A percentile compares a stretch with the other conserved stretches of the same genome.
These are phyloP conservation scores for Dryadomyces quercivorus DNA, from an alignment of 2,329 filamentous ascomycete genomes.

Conservation along the genomic window DNA sequence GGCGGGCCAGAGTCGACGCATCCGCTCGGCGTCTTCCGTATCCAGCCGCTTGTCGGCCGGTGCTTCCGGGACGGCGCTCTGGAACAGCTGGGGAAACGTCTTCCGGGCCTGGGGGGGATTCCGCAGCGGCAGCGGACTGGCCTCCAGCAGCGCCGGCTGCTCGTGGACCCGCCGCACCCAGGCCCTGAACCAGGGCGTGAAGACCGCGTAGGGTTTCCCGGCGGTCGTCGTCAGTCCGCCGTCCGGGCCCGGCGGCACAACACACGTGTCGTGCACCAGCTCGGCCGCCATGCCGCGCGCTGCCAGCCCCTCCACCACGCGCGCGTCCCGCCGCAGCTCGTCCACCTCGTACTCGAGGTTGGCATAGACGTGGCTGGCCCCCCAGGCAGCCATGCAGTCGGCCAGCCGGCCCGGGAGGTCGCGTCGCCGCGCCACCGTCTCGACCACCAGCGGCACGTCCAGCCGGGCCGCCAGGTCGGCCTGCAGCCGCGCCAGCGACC, in stretches of 20 bases:
- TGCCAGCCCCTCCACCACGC: background rate
- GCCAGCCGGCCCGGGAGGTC: constrained; percentile 48
- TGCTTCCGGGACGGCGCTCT: constrained; percentile 43
- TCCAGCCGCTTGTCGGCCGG: constrained; percentile 52
- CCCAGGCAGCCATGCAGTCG: constrained; percentile 58
- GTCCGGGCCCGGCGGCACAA: background rate
- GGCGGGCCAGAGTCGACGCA: constrained; percentile 50
- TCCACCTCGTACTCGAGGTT: constrained; percentile 92
- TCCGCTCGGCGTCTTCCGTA: constrained; percentile 44
- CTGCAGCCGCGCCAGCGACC: constrained; percentile 54
- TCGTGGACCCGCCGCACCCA: background rate
- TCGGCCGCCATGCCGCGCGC: background rate
- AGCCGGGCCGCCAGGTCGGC: constrained; percentile 49
- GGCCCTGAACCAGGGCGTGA: background rate
- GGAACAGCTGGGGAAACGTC: constrained; percentile 37
- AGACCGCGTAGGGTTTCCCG: background rate
- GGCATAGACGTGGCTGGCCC: constrained; percentile 60
- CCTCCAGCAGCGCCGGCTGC: background rate
- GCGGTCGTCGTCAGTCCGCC: background rate
- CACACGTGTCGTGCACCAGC: background rate
- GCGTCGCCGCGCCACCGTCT: constrained; percentile 56
- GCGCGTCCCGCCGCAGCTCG: constrained; percentile 44
- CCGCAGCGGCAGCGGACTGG: background rate
- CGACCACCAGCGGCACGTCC: constrained; percentile 67
- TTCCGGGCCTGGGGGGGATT: background rate